phyloP scores from a whole-genome alignment of 352 stramenopile genomes.

The Pythium monospermum region DNA sequence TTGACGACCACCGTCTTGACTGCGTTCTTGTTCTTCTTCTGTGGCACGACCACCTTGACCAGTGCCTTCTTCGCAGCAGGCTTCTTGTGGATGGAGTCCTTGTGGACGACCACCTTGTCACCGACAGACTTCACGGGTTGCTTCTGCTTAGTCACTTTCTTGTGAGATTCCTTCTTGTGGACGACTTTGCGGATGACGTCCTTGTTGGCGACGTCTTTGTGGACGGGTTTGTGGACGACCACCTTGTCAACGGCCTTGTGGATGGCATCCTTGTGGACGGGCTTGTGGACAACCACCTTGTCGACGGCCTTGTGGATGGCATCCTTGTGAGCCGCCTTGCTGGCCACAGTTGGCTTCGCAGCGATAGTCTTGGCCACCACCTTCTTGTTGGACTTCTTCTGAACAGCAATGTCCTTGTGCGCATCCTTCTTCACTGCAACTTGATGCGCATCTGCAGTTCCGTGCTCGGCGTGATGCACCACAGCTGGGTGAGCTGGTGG shows the following conservation, averaged over 20 bases:
- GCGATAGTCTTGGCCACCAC: not conserved
- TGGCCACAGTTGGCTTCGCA: too few species aligned
- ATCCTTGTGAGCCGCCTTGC: too few species aligned
- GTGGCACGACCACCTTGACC: not conserved
- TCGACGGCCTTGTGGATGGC: too few species aligned
- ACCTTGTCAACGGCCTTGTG: too few species aligned
- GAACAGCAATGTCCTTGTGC: not conserved
- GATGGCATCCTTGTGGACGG: too few species aligned
- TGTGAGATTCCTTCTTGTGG: constrained; percentile 10
- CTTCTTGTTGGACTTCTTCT: not conserved
- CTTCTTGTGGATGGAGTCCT: not conserved
- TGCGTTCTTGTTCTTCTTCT: not conserved
- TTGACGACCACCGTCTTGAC: not conserved
- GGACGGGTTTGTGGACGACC: too few species aligned
- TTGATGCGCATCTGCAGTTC: not conserved
- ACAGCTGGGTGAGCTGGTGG: not conserved
- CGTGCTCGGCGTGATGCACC: not conserved
- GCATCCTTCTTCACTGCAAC: constrained; percentile 1
- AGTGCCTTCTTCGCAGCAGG: not conserved
- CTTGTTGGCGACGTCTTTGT: constrained; percentile 2
- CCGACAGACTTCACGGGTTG: constrained; percentile 1
- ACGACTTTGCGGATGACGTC: constrained; percentile 3
- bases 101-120: constrained; percentile 5
- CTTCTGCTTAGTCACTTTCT: not conserved
- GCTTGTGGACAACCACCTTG: too few species aligned